A percentile compares a stretch with the other conserved stretches of the same genome.
Evolutionary conservation across 495 filamentous ascomycete genomes (phyloP).

Genomic region (Collariella sp.): DNA sequence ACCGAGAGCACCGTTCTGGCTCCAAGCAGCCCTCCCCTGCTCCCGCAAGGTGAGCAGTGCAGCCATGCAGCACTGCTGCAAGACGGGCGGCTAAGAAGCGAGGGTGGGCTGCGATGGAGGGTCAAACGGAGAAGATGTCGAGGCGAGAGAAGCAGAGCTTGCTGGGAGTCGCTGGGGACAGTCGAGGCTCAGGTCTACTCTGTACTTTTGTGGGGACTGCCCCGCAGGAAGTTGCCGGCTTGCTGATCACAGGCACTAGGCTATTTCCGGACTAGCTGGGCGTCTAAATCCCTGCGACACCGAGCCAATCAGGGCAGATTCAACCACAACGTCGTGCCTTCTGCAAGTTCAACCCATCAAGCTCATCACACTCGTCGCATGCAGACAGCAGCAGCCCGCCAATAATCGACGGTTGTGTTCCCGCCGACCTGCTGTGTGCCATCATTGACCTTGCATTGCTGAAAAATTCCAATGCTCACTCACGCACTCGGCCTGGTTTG

Average conservation of each 20-base stretch:
- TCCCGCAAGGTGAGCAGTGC: conserved; percentile 17
- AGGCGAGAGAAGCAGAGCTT: not conserved
- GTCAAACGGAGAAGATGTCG: not conserved
- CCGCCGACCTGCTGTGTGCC: conserved; percentile 2
- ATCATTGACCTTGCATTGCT: not conserved
- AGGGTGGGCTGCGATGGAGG: not conserved
- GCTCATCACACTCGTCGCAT: conserved; percentile 21
- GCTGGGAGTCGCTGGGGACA: not conserved
- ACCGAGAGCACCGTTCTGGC: conserved; percentile 5
- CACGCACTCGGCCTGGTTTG: not conserved
- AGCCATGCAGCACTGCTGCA: conserved; percentile 30
- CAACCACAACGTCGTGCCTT: conserved; percentile 14
- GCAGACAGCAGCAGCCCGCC: conserved; percentile 9
- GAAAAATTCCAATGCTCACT: not conserved
- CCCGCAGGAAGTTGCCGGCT: not conserved
- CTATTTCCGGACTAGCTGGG: conserved; percentile 24
- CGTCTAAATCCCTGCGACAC: conserved; percentile 36
- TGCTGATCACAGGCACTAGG: conserved; percentile 22
- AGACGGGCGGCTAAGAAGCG: conserved; percentile 37
- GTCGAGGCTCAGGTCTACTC: no score
- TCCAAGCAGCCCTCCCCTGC: conserved; percentile 3
- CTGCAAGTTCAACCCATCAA: conserved; percentile 3
- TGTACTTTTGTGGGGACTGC: conserved; percentile 5
- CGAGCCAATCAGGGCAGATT: conserved; percentile 28
- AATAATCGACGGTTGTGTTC: conserved; percentile 12